Conservation (phyloP, 306 rosid genomes). For the Urtica urens region DNA sequence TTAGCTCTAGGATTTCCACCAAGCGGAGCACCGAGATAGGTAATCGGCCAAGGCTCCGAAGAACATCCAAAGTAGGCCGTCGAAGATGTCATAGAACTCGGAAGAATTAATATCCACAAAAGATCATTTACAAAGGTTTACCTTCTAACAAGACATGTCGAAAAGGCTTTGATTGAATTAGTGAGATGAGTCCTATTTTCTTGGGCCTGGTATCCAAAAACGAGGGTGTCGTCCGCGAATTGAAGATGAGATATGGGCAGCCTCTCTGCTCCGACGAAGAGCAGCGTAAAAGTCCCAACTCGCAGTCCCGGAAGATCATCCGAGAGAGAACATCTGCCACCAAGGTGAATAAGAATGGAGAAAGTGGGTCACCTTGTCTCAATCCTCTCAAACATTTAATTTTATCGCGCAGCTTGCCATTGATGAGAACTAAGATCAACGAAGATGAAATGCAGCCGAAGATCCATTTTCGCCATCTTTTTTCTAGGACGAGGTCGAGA, state of each 20-base stretch:
- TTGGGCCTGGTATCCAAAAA: not conserved
- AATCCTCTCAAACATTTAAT: not conserved
- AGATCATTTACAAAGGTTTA: too few species aligned
- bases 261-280: not conserved
- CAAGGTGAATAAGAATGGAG: not conserved
- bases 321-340: not conserved
- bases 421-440: not conserved
- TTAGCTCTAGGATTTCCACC: not conserved
- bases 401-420: not conserved
- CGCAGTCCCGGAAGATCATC: not conserved
- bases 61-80: too few species aligned
- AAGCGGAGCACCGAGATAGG: not conserved
- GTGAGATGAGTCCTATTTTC: too few species aligned
- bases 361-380: not conserved
- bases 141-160: too few species aligned
- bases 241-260: not conserved
- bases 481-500: not conserved
- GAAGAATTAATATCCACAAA: too few species aligned
- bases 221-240: not conserved
- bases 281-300: too few species aligned
- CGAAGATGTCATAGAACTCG: too few species aligned
- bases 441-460: not conserved
- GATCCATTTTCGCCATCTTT: not conserved
- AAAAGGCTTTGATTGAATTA: too few species aligned
- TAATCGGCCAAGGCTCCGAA: too few species aligned